These are phyloP conservation scores for Dactylellina cionopaga DNA, from an alignment of 2,329 filamentous ascomycete genomes.

Conservation along the genomic window DNA sequence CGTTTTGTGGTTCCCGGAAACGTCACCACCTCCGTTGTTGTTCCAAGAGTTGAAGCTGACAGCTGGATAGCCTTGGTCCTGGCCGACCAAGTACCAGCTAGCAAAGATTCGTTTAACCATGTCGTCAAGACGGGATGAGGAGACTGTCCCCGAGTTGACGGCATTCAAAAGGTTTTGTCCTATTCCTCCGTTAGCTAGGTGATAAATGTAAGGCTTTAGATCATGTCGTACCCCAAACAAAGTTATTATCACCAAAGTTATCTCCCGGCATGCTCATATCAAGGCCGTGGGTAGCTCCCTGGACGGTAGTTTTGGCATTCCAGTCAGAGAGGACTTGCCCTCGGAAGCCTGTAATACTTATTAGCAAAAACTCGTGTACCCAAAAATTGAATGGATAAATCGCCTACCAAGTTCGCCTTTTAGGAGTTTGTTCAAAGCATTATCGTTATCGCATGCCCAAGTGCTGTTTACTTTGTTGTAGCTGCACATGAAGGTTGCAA, in stretches of 20 bases:
- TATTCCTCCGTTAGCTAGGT: conserved; percentile 74
- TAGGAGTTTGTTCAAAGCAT: conserved; percentile 77
- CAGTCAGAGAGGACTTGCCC: conserved; percentile 68
- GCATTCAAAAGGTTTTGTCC: conserved; percentile 79
- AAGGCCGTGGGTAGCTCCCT: conserved; percentile 67
- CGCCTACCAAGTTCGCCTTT: conserved; percentile 60
- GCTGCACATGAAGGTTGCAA: conserved; percentile 63
- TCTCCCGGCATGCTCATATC: conserved; percentile 94
- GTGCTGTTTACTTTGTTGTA: conserved; percentile 85
- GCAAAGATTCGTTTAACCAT: conserved; percentile 87
- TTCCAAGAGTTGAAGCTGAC: conserved; percentile 90
- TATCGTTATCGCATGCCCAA: conserved; percentile 81
- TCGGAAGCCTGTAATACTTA: conserved; percentile 20
- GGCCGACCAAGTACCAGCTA: conserved; percentile 70
- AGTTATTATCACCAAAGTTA: conserved; percentile 76
- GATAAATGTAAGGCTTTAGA: conserved; percentile 64
- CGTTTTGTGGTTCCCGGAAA: conserved; percentile 76
- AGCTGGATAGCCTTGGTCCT: conserved; percentile 68
- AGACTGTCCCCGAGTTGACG: conserved; percentile 87
- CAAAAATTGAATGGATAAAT: not conserved
- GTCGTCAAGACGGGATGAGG: conserved; percentile 87
- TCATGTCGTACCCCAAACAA: conserved; percentile 75
- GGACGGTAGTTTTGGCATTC: conserved; percentile 60
- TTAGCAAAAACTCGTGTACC: not conserved
- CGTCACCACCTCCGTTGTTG: conserved; percentile 74